Conservation (phyloP, 495 filamentous ascomycete genomes). For the Lophium mytilinum region DNA sequence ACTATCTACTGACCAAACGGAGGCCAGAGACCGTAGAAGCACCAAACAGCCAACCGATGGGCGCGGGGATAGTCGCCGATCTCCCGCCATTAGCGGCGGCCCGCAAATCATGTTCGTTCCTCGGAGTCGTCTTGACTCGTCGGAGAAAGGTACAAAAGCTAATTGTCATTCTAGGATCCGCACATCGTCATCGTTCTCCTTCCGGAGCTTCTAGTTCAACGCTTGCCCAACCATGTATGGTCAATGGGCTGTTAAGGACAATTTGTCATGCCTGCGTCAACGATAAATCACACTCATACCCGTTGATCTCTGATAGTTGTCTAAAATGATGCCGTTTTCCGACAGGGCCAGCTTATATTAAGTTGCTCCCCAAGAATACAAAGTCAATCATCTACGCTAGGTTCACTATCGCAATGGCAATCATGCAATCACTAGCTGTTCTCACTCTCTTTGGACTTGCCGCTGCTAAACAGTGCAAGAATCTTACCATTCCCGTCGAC, state of each 20-base stretch:
- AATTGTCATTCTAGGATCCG: no score
- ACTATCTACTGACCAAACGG: no score
- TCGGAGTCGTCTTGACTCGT: no score
- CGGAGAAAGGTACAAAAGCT: no score
- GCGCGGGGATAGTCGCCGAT: no score
- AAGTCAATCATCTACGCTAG: not conserved
- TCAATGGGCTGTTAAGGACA: not conserved
- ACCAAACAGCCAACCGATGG: no score
- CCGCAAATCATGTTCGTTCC: no score
- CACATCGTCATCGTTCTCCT: no score
- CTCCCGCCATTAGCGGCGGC: no score
- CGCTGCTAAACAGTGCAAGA: not conserved
- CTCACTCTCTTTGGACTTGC: not conserved
- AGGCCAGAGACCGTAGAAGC: no score
- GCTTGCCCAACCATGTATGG: no score
- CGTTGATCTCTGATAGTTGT: not conserved
- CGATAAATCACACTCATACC: not conserved
- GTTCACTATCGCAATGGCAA: not conserved
- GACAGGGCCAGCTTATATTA: not conserved
- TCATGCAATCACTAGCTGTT: not conserved
- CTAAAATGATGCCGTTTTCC: not conserved
- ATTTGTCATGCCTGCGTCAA: not conserved
- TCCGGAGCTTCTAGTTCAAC: no score
- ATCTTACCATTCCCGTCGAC: not conserved
- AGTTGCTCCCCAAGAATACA: not conserved